Conservation (phyloP, 1,284 basidiomycete species). For the Sanguinoderma infundibulare region DNA sequence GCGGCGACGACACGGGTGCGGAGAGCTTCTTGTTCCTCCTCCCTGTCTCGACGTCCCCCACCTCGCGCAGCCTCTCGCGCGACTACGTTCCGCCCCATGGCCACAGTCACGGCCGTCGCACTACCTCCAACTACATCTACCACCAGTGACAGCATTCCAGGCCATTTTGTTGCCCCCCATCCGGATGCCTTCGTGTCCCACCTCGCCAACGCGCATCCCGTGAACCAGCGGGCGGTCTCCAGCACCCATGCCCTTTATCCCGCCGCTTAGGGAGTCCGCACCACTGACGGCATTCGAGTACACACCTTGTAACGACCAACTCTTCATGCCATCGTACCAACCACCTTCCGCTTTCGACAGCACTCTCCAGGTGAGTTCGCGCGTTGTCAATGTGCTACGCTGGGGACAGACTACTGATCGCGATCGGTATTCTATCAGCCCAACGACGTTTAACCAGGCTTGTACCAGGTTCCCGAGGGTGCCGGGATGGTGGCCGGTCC, state of each 20-base stretch:
- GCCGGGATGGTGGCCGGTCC: slow-evolving; percentile 23
- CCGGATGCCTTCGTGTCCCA: slow-evolving; percentile 68
- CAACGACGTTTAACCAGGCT: slow-evolving; percentile 49
- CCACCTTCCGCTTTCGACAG: slow-evolving; percentile 45
- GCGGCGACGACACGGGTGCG: slow-evolving; percentile 50
- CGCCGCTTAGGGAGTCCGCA: slow-evolving; percentile 42
- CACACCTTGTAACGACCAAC: slow-evolving; percentile 36
- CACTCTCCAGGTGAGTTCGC: slow-evolving; percentile 27
- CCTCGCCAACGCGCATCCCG: slow-evolving; percentile 61
- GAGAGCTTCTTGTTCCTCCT: slow-evolving; percentile 62
- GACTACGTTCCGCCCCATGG: slow-evolving; percentile 20
- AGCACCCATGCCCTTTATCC: slow-evolving; percentile 48
- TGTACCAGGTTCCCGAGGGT: slow-evolving; percentile 42
- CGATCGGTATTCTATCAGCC: neutral
- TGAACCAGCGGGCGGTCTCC: slow-evolving; percentile 58
- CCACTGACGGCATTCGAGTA: slow-evolving; percentile 42
- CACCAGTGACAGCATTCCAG: slow-evolving; percentile 46
- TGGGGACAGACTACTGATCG: neutral
- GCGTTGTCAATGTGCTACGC: slow-evolving; percentile 20
- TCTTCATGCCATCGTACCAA: slow-evolving; percentile 39
- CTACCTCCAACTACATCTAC: slow-evolving; percentile 41
- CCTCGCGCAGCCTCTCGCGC: slow-evolving; percentile 34
- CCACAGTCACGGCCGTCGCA: slow-evolving; percentile 31
- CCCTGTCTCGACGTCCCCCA: slow-evolving; percentile 42
- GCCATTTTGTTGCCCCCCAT: slow-evolving; percentile 67